These are phyloP conservation scores for Moricandia arvensis DNA, from an alignment of 345 rosid species.

Conservation along the genomic window DNA sequence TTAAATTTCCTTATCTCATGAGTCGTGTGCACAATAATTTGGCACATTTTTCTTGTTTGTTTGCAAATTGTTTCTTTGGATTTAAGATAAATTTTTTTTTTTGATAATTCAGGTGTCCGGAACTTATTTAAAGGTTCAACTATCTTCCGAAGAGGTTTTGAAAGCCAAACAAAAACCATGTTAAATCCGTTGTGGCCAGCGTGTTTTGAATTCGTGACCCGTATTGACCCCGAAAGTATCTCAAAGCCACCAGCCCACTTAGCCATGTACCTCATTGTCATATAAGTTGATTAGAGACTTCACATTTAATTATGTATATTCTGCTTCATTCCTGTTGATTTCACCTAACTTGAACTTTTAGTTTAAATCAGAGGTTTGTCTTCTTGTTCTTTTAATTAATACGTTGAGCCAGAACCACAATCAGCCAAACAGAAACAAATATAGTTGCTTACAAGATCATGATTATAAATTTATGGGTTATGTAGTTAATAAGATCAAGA, in stretches of 20 bases:
- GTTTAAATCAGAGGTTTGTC: background rate
- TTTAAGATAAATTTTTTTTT: constrained; percentile 6
- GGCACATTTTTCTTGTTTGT: constrained; percentile 36
- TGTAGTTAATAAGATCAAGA: background rate
- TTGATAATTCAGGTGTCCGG: too few relatives aligned
- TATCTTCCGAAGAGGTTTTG: too few relatives aligned
- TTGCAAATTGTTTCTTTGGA: constrained; percentile 17
- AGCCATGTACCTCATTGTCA: background rate
- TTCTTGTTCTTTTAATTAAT: background rate
- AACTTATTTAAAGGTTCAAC: too few relatives aligned
- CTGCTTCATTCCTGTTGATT: constrained; percentile 22
- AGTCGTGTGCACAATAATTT: constrained; percentile 28
- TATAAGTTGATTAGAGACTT: background rate
- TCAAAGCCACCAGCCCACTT: too few relatives aligned
- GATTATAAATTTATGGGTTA: background rate
- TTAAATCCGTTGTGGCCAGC: too few relatives aligned
- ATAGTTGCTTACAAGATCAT: background rate
- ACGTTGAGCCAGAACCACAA: background rate
- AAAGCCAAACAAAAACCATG: too few relatives aligned
- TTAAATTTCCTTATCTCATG: constrained; percentile 6
- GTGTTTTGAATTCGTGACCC: too few relatives aligned
- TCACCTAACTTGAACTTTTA: constrained; percentile 14
- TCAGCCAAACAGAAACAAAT: constrained; percentile 2
- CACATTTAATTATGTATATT: constrained; percentile 13
- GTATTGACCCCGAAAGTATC: too few relatives aligned